phyloP scores from a whole-genome alignment of 2,329 filamentous ascomycete species.

The Blumeria graminis region DNA sequence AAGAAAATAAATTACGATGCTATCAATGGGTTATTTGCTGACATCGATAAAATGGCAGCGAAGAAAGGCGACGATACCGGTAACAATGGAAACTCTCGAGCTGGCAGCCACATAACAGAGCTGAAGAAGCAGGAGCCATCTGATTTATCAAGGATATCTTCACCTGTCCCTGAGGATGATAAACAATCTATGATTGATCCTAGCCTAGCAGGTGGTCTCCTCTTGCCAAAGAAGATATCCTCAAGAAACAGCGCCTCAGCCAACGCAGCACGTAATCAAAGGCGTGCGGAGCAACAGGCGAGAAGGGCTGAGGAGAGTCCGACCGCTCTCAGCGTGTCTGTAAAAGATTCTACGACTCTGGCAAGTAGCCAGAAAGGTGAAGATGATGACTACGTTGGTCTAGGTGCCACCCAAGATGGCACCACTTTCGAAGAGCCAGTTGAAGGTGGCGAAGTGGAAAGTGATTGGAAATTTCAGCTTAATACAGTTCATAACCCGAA shows the following conservation, averaged over 20 bases:
- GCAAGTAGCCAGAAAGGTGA: no score
- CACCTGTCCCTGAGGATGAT: not conserved
- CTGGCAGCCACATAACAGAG: slow-evolving; percentile 3
- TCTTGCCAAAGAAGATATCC: not conserved
- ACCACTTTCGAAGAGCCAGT: no score
- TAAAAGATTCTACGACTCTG: no score
- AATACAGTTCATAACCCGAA: no score
- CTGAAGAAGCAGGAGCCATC: not conserved
- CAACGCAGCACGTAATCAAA: no score
- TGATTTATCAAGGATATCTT: not conserved
- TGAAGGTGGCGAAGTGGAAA: no score
- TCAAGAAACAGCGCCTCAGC: not conserved
- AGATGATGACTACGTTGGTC: no score
- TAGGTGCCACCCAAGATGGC: no score
- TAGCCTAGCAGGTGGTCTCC: not conserved
- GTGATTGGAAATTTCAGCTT: no score
- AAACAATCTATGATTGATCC: not conserved
- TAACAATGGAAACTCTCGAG: slow-evolving; percentile 18
- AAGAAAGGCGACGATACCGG: slow-evolving; percentile 25
- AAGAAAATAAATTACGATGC: slow-evolving; percentile 54
- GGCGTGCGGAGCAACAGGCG: no score
- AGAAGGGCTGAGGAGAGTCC: no score
- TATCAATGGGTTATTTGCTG: slow-evolving; percentile 31
- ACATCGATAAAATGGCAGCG: slow-evolving; percentile 4
- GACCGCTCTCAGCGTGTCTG: no score